Base-by-base conservation (phyloP, 2,329 filamentous ascomycete species). In the Ophiostoma ips region DNA sequence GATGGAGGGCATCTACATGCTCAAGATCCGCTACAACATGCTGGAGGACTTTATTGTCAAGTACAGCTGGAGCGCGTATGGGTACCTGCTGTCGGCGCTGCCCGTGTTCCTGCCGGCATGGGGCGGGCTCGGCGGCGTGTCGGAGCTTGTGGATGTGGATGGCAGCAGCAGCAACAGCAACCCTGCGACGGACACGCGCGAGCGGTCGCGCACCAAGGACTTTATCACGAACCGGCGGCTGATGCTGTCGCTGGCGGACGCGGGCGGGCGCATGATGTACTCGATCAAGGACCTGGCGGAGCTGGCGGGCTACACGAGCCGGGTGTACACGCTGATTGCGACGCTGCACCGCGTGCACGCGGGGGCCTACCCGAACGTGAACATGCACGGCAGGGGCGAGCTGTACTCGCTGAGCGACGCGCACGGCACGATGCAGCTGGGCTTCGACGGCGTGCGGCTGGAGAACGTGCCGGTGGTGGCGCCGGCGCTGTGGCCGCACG, bases 151-250 rank as follows among this genome's bases (percentile, higher is more conserved):
- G 58, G 66, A 73, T 2, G 45, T n/a, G n/a, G n/a, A n/a, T n/a
- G n/a, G n/a, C n/a, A n/a, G n/a, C n/a, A n/a, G n/a, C n/a, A n/a
- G n/a, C n/a, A n/a, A 37, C 21, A 30, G 44, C 11, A 21, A 10
- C 16, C 21, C 41, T 16, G 41, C 41, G 38, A 68, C 68, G 16
- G 75, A 69, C 55, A 71, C 72, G 28, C 77, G 84, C 28, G 87
- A 94, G 64, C 79, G 85, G 44, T 81, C 83, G 51, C 86, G 94
- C 37, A 98, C 96, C 87, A 92, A 94, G 68, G 87, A 94, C 33
- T 98, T 98, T 67, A 95, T 98, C 66, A 98, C 92, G 12, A 98
- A 98, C 69, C 96, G 98, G 66, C 81, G 92, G 5, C 81, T 98
- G 36, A 96, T 98, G 92, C 76, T 98, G 31, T 96, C 90, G 15